These are phyloP conservation scores for Fremontodendron californicum DNA, from an alignment of 345 rosid genomes.

Conservation along the genomic window DNA sequence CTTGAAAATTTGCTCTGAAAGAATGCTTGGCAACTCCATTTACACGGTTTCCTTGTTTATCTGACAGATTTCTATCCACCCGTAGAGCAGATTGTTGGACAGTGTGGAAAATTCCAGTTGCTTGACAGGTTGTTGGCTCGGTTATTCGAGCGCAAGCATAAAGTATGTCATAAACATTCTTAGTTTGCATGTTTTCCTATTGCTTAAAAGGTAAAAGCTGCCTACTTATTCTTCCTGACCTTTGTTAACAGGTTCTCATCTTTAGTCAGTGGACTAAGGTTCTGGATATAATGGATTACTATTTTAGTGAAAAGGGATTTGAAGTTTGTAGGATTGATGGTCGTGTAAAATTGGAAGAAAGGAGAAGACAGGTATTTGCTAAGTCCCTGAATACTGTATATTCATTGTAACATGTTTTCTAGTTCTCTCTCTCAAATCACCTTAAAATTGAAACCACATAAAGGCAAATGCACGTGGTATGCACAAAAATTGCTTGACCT, in stretches of 20 bases:
- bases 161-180: slow-evolving; percentile 41
- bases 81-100: slow-evolving; percentile 67
- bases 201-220: slow-evolving; percentile 3
- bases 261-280: slow-evolving; percentile 88
- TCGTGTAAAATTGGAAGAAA: slow-evolving; percentile 61
- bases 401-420: neutral
- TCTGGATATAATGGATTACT: slow-evolving; percentile 89
- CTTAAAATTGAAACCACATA: neutral
- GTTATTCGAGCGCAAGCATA: slow-evolving; percentile 68
- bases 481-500: neutral
- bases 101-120: slow-evolving; percentile 89
- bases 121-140: slow-evolving; percentile 62
- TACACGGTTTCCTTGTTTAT: slow-evolving; percentile 10
- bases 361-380: slow-evolving; percentile 72
- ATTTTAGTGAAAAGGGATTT: slow-evolving; percentile 85
- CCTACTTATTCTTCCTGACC: slow-evolving; percentile 21
- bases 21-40: slow-evolving; percentile 1
- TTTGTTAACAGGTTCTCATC: slow-evolving; percentile 61
- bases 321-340: slow-evolving; percentile 95
- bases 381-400: neutral
- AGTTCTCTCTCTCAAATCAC: neutral
- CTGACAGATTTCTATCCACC: slow-evolving; percentile 72
- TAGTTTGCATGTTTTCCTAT: slow-evolving; percentile 9
- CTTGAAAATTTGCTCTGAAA: neutral
- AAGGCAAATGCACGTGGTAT: neutral